Base-by-base conservation (phyloP, 176 grass and related monocot genomes). In the Olyra latifolia region DNA sequence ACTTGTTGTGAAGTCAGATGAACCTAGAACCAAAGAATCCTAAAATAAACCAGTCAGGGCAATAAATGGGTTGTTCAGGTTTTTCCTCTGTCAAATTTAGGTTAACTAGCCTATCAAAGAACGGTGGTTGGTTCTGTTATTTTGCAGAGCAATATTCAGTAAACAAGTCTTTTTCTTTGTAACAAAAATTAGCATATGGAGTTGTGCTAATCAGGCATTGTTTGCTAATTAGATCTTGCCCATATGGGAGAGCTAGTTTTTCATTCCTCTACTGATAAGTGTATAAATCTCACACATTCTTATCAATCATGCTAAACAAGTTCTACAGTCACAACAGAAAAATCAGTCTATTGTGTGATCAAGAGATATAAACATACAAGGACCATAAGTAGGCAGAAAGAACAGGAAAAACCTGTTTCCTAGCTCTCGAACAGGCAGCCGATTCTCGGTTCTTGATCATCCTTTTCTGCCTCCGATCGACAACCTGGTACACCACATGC, bases 401-500 rank as follows among this genome's bases (percentile, higher is more conserved):
- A 62, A 62, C 32, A 35, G 46, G 7, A 35, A 19, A 27, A 44
- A 76, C 74, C 74, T 45, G 55, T 20, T 76, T 76, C 74, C 74
- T 76, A 61, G 74, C 55, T 76, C 74, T 76, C 61, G 74, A 76
- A 61, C 40, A 55, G 11, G 74, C 74, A 45, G 74, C 74, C 2
- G 74, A 76, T 61, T 76, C 74, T 60, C 74, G 23, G 56, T 76
- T 76, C 74, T 76, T 76, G 39, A 76, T 61, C 74, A 76, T 76
- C 55, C 40, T 76, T 41, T 76, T 76, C 17, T 76, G 74, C 55
- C 74, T 76, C 73, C 73, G 41, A 42, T 76, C 73, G 28, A 19
- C 73, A 44, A 76, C 55, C 73, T 60, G 58, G 72, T 60, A 60
- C 44, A 59, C 72, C 54, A 59, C 39, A 75, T 75, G 54, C 15